These are phyloP conservation scores for Rhodosporidiobolus odoratus DNA, from an alignment of 768 basidiomycete genomes.

Conservation along the genomic window DNA sequence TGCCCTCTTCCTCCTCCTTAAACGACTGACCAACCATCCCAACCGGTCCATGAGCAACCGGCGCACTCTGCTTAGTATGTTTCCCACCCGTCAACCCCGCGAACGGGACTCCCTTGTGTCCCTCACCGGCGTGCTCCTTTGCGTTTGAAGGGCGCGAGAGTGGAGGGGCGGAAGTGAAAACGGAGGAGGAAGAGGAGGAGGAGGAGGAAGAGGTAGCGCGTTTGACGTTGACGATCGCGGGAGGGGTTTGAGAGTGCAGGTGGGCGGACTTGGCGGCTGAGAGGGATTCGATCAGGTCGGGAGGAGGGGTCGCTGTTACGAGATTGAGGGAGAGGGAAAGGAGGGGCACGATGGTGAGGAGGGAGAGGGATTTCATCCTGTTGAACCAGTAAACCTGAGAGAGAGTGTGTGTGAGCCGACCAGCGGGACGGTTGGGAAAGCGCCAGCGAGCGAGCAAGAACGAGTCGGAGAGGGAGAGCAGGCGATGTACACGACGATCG, in stretches of 20 bases:
- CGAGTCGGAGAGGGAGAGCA: not conserved
- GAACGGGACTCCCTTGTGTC: no score
- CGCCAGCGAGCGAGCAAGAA: not conserved
- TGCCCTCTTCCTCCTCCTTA: no score
- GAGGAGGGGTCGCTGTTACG: slow-evolving; percentile 13
- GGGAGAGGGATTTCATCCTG: slow-evolving; percentile 9
- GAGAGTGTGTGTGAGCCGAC: not conserved
- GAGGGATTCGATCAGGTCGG: slow-evolving; percentile 19
- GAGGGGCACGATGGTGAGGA: slow-evolving; percentile 5
- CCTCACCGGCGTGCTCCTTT: no score
- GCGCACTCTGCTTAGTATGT: no score
- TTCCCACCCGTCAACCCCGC: no score
- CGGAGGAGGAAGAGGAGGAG: not conserved
- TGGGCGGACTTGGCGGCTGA: not conserved
- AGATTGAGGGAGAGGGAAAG: not conserved
- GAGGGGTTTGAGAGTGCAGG: not conserved
- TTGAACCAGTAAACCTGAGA: not conserved
- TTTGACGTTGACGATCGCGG: not conserved
- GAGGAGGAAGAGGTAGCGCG: not conserved
- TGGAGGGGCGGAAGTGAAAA: not conserved
- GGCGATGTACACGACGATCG: not conserved
- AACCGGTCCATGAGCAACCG: no score
- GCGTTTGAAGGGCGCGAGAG: no score
- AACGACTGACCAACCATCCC: no score
- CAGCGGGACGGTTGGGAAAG: not conserved